Evolutionary conservation across 169 alveolate species (phyloP), one percentile per base, ranked within the genome.

Genomic region (Plasmodium gallinaceum): DNA sequence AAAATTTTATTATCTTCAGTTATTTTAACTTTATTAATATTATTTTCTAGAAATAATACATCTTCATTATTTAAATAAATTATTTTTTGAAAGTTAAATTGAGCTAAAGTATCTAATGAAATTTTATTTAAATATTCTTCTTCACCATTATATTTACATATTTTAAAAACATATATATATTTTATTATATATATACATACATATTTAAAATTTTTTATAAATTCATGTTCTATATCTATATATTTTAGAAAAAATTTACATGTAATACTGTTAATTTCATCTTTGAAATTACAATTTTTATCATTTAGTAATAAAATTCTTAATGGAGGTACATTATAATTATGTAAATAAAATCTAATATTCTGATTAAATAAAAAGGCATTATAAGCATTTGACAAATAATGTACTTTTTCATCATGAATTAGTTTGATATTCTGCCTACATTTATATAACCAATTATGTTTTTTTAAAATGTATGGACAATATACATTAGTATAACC

Each of bases 401-500:
- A 71, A 62, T 83, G 46, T 2, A 83, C 20, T 61, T 83, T 83
- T 20, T 71, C 72, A 1, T 71, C 60, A 83, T 83, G 66, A 0
- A 83, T 54, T 57, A 83, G 46, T 46, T 66, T 83, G 37, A 83
- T 46, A 37, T 61, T 71, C 12, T 45, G 37, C 5, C 9, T 42
- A 61, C 74, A 52, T 68, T 83, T 83, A 48, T 83, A 62, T 16
- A 83, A 9, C 91, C 91, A 83, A n/a, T 83, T 83, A 83, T 83
- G 42, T 45, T 83, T 83, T 62, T 57, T 42, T 48, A 83, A 43
- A 24, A 83, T n/a, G 14, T 68, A 68, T 9, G 91, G 91, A 54
- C 91, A 83, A 10, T 83, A 83, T 7, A 83, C 66, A 83, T 68
- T 83, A 0, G 71, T 68, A 62, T 68, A 66, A 9, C 57, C 22